Evolutionary conservation across 2,329 filamentous ascomycete species (phyloP), one percentile per base, ranked within the genome.

Genomic region (Aspergillus bombycis): DNA sequence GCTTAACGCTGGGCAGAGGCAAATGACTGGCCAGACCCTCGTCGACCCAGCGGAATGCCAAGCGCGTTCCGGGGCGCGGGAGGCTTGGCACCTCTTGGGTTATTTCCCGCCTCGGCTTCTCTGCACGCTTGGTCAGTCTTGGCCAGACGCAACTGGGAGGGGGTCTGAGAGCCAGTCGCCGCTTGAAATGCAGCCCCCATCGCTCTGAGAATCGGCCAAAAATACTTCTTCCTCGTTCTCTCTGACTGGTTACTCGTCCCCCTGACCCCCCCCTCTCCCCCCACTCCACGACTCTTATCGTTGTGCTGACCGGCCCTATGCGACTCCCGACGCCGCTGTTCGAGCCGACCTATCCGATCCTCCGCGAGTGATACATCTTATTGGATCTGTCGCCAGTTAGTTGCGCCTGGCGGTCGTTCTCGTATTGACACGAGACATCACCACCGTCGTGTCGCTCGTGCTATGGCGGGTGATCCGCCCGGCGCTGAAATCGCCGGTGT

Each of bases 401-500:
- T 45, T 23, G 4, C 10, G 23, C 43, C 21, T n/a, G 19, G 23
- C 3, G 26, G n/a, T 61, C 50, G 57, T 60, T 62, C 65, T 63
- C 53, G 61, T 61, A 30, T 66, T 38, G 48, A 38, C 34, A 23
- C 19, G 26, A 36, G 58, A 60, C 38, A 32, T 34, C 48, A 41
- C 10, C 11, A 28, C 26, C 30, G 32, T 34, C 57, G 55, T 38
- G 23, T 23, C 32, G 43, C 56, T 34, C 34, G 28, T 52, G 43
- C 48, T 21, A 74, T 75, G 73, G 64, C 65, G 23, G 67, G 63
- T 36, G 54, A 68, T 46, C 53, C 62, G 48, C 67, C 71, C 23
- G 61, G 63, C 57, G 67, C 66, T 34, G 70, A 73, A 60, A 62
- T 75, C 23, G 67, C 74, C 43, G 71, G 73, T 28, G 68, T 76